Evolutionary conservation across 2,329 filamentous ascomycete genomes (phyloP), one percentile per base, ranked within the genome.

Genomic region (Sporothrix globosa): DNA sequence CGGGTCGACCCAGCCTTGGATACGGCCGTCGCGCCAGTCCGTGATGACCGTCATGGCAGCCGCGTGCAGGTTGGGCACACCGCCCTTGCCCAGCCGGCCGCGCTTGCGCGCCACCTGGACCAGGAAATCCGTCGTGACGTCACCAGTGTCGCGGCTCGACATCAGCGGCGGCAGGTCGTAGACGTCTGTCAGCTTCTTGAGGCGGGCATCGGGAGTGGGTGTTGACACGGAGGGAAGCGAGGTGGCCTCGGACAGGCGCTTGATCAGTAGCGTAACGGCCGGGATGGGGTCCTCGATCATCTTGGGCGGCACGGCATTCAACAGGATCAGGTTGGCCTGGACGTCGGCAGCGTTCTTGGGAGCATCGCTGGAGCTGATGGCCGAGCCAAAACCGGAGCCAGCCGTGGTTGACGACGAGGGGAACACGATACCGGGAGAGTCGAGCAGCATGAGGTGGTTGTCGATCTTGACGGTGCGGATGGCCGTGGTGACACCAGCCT

Each of bases 21-120:
- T 96, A 68, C 96, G 88, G 34, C 94, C 95, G 79, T 98, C 95
- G 75, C 96, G 88, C 92, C 96, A 97, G 83, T 99, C 96, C n/a
- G 90, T 96, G 71, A 99, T 89, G 70, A 99, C 94, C 0, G 92
- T 91, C 86, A 96, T 95, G 73, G 95, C 96, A 9, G 96, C 95
- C 69, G 91, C 90, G 75, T 89, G 85, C 71, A 98, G 81, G 80
- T 98, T 99, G 56, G 96, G 96, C 19, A 98, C 86, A 73, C 96
- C 96, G 24, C 95, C 94, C 75, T 91, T 91, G 67, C 95, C 93
- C 19, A 99, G 85, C 70, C 96, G 86, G 68, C 96, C 96, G 72
- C 96, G 88, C 84, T 97, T 97, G 76, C 96, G 88, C 5, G 96
- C 96, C 14, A 99, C 95, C 79, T 99, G 95, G 69, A 98, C 89